Evolutionary conservation across 179 eudicot species (phyloP).

Genomic region (Silene vulgaris): DNA sequence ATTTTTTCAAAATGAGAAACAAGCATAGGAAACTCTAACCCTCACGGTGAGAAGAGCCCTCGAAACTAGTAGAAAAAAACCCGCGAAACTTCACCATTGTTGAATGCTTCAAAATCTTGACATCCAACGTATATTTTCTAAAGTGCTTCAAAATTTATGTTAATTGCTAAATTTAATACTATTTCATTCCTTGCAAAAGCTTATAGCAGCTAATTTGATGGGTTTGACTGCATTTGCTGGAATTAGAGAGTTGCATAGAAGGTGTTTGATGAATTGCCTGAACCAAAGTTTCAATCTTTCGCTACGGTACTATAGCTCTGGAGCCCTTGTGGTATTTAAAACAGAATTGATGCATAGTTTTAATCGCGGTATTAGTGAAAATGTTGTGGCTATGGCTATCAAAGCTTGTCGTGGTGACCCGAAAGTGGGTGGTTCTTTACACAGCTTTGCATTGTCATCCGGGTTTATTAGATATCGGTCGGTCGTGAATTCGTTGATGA

Average conservation of each 20-base stretch:
- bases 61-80: too few relatives aligned
- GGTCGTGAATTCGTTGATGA: constrained; percentile 76
- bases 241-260: background rate
- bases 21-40: too few relatives aligned
- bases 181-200: background rate
- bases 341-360: constrained; percentile 27
- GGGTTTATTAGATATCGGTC: constrained; percentile 42
- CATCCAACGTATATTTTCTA: background rate
- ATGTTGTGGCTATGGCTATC: constrained; percentile 49
- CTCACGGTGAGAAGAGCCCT: too few relatives aligned
- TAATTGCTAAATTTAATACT: background rate
- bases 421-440: constrained; percentile 51
- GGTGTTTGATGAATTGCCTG: constrained; percentile 1
- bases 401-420: constrained; percentile 58
- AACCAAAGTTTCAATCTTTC: background rate
- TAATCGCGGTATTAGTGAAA: constrained; percentile 40
- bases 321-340: constrained; percentile 53
- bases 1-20: too few relatives aligned
- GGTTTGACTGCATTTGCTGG: background rate
- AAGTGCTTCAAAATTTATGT: background rate
- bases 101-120: too few relatives aligned
- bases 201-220: background rate
- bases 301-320: constrained; percentile 17
- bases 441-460: constrained; percentile 56
- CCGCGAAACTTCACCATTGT: too few relatives aligned